Evolutionary conservation across 2,329 filamentous ascomycete species (phyloP).

Genomic region (Ascochyta lentis): DNA sequence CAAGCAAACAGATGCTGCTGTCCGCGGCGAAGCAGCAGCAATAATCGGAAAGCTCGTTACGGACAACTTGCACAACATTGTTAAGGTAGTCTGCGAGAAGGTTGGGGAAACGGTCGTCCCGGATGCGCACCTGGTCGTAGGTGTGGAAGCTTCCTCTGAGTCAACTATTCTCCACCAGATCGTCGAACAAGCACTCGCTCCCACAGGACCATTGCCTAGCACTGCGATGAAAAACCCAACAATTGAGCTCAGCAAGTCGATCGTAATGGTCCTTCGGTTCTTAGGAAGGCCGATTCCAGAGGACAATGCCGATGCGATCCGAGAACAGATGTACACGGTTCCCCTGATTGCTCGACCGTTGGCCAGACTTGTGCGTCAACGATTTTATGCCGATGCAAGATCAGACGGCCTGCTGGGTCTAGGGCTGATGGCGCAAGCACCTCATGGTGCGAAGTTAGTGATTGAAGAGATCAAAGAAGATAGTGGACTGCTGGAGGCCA

Average conservation of each 20-base stretch:
- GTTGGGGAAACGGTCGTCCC: slow-evolving; percentile 21
- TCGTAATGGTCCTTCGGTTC: slow-evolving; percentile 29
- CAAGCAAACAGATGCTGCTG: slow-evolving; percentile 36
- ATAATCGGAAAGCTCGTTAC: slow-evolving; percentile 45
- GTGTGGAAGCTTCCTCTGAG: slow-evolving; percentile 24
- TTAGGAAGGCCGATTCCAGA: slow-evolving; percentile 26
- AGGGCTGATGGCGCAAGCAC: slow-evolving; percentile 42
- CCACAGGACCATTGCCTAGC: slow-evolving; percentile 42
- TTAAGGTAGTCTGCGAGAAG: slow-evolving; percentile 35
- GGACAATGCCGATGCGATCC: slow-evolving; percentile 32
- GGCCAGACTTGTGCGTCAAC: slow-evolving; percentile 42
- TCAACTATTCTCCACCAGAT: slow-evolving; percentile 38
- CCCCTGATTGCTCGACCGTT: slow-evolving; percentile 41
- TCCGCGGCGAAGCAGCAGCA: slow-evolving; percentile 45
- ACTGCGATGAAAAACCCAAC: slow-evolving; percentile 49
- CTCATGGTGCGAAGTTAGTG: slow-evolving; percentile 37
- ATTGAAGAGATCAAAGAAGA: slow-evolving; percentile 40
- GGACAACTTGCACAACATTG: slow-evolving; percentile 40
- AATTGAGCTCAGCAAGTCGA: slow-evolving; percentile 38
- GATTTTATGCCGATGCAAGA: slow-evolving; percentile 45
- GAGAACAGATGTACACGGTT: slow-evolving; percentile 36
- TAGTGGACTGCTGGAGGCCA: slow-evolving; percentile 36
- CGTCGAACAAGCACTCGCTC: slow-evolving; percentile 39
- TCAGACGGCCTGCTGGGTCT: slow-evolving; percentile 46
- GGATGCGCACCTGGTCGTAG: slow-evolving; percentile 17